phyloP scores from a whole-genome alignment of 139 green algal genomes.

The Tetraselmis striata region DNA sequence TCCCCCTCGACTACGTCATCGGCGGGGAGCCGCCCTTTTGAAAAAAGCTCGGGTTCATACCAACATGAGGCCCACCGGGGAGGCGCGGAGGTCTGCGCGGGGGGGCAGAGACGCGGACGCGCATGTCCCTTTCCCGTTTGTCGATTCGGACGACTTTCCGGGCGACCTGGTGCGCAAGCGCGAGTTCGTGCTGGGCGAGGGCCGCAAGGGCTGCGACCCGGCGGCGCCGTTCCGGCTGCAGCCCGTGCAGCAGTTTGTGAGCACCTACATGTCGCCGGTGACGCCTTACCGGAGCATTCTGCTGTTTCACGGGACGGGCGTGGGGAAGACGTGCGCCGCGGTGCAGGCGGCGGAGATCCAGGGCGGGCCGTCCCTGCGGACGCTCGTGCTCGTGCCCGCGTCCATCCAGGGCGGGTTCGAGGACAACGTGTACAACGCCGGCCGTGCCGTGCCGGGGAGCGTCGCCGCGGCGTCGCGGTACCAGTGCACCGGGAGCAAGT shows the following conservation, averaged over 20 bases:
- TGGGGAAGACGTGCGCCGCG: constrained; percentile 15
- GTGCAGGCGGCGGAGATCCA: constrained; percentile 8
- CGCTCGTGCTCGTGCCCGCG: not conserved
- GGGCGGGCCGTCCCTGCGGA: not conserved
- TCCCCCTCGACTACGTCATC: too few species aligned
- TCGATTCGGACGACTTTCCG: too few species aligned
- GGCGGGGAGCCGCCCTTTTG: too few species aligned
- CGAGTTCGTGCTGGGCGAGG: too few species aligned
- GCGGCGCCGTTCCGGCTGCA: constrained; percentile 1
- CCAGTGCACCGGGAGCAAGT: constrained; percentile 9
- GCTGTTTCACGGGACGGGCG: constrained; percentile 16
- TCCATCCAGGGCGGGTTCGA: not conserved
- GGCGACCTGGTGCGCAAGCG: too few species aligned
- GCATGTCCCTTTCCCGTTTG: too few species aligned
- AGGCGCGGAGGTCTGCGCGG: too few species aligned
- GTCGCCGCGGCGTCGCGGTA: not conserved
- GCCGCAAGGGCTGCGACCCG: too few species aligned
- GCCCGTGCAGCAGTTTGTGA: constrained; percentile 6
- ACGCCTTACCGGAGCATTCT: constrained; percentile 2
- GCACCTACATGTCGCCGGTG: constrained; percentile 8
- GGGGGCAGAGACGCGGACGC: too few species aligned
- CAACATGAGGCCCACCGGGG: too few species aligned
- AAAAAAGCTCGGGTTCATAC: too few species aligned
- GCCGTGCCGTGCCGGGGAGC: too few species aligned
- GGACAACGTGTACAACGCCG: constrained; percentile 3